These are phyloP conservation scores for Alternaria sp. DNA, from an alignment of 2,329 filamentous ascomycete genomes.

Conservation along the genomic window DNA sequence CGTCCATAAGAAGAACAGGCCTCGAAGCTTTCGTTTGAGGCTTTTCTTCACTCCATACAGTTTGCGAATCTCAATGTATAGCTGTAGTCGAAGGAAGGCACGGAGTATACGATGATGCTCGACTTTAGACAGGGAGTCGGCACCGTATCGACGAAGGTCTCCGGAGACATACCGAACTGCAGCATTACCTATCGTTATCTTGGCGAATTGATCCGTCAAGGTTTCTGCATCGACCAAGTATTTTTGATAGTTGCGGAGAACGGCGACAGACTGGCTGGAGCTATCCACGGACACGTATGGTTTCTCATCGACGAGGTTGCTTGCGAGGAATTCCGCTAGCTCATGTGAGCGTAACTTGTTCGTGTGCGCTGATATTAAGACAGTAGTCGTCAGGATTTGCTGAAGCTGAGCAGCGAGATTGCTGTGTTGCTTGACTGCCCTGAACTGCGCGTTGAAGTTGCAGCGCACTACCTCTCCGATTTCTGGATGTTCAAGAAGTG, in stretches of 20 bases:
- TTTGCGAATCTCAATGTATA: not conserved
- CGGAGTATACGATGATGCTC: conserved; percentile 1
- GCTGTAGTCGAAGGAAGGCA: not conserved
- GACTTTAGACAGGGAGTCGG: conserved; percentile 1
- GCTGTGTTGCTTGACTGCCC: not conserved
- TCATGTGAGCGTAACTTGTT: not conserved
- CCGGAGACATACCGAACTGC: not conserved
- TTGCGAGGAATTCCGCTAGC: not conserved
- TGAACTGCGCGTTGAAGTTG: conserved; percentile 7
- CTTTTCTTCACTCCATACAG: not conserved
- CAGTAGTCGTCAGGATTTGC: conserved; percentile 1
- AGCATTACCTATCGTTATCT: not conserved
- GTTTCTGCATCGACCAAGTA: not conserved
- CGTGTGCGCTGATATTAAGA: not conserved
- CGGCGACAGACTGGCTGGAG: not conserved
- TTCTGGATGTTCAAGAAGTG: conserved; percentile 1
- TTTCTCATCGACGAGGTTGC: not conserved
- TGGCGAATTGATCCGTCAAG: conserved; percentile 1
- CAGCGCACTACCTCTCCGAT: conserved; percentile 6
- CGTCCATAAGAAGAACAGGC: conserved; percentile 2
- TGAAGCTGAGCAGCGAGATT: conserved; percentile 4
- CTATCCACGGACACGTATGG: not conserved
- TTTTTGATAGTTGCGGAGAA: not conserved
- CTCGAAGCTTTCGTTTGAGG: not conserved
- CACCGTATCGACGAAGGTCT: not conserved